phyloP scores from a whole-genome alignment of 2,329 filamentous ascomycete genomes.

The Diaporthe sp. region DNA sequence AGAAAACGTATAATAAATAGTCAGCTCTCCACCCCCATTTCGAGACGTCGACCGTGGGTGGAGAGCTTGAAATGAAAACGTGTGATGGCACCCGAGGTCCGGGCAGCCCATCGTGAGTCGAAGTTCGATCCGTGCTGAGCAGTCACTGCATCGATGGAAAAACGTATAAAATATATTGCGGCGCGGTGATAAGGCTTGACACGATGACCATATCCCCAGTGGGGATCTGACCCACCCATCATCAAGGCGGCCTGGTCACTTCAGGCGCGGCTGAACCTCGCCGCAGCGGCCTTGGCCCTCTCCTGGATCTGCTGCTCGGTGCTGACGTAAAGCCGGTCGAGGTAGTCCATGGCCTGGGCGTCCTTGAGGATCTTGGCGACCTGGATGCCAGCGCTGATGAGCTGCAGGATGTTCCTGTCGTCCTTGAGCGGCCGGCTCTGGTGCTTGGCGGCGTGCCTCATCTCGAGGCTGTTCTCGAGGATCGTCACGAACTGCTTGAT shows the following conservation, averaged over 20 bases:
- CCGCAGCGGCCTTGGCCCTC: slow-evolving; percentile 57
- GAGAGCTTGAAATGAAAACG: not conserved
- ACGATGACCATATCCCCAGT: not conserved
- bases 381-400: slow-evolving; percentile 88
- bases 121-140: not conserved
- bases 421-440: slow-evolving; percentile 87
- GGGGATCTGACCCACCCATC: not conserved
- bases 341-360: slow-evolving; percentile 82
- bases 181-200: not conserved
- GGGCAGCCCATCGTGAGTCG: not conserved
- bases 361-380: slow-evolving; percentile 90
- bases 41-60: not conserved
- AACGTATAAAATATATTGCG: slow-evolving; percentile 24
- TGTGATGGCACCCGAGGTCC: not conserved
- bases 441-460: slow-evolving; percentile 86
- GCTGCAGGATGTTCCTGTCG: slow-evolving; percentile 87
- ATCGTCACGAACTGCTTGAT: slow-evolving; percentile 93
- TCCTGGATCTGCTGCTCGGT: slow-evolving; percentile 85
- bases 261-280: slow-evolving; percentile 48
- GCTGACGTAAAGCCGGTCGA: slow-evolving; percentile 83
- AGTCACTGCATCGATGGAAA: not conserved
- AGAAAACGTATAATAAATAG: slow-evolving; percentile 17
- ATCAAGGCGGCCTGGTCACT: slow-evolving; percentile 36
- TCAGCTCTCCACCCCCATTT: not conserved
- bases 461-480: slow-evolving; percentile 87